phyloP scores from a whole-genome alignment of 2,329 filamentous ascomycete genomes.

The Colletotrichum chrysophilum region DNA sequence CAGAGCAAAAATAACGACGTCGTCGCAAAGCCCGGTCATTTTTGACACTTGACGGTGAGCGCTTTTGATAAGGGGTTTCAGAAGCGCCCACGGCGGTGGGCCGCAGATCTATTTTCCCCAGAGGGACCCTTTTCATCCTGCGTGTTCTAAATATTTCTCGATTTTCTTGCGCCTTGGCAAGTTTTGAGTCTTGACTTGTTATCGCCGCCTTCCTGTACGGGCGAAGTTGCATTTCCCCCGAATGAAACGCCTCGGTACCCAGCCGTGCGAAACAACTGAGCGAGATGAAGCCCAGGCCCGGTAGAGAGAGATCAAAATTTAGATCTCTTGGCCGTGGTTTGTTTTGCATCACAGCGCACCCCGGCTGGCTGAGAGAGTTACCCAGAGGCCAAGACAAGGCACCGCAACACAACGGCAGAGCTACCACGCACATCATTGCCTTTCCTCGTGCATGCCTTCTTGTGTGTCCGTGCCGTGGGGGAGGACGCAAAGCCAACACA shows the following conservation, averaged over 20 bases:
- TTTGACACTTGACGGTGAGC: not conserved
- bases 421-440: constrained; percentile 1
- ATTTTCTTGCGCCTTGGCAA: constrained; percentile 4
- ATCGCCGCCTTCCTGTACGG: not conserved
- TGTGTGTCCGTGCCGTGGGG: not conserved
- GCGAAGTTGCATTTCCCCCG: constrained; percentile 4
- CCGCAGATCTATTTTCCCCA: not conserved
- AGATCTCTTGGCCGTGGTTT: constrained; percentile 14
- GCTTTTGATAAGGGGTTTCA: constrained; percentile 4
- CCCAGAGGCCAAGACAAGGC: not conserved
- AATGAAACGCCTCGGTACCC: constrained; percentile 18
- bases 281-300: not conserved
- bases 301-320: constrained; percentile 4
- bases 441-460: not conserved
- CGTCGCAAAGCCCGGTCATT: not conserved
- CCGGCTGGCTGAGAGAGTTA: not conserved
- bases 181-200: constrained; percentile 7
- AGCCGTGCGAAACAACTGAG: constrained; percentile 7
- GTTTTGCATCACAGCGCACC: not conserved
- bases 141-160: not conserved
- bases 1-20: not conserved
- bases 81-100: not conserved
- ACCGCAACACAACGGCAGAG: not conserved
- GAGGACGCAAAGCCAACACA: not conserved
- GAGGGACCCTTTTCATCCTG: not conserved